Conservation (phyloP, 345 rosid species). For the Iberis pinnata region DNA sequence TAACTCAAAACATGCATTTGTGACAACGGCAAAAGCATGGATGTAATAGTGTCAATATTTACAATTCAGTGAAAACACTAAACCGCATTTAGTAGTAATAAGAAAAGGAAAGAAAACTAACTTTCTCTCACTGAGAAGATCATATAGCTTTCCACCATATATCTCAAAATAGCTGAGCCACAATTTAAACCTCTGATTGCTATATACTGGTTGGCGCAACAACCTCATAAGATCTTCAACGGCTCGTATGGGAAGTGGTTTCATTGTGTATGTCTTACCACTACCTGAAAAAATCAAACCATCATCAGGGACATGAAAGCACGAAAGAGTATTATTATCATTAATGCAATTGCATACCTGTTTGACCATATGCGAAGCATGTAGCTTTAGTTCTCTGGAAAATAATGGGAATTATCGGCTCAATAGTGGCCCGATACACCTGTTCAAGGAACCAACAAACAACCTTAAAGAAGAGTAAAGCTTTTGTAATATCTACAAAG, state of each 20-base stretch:
- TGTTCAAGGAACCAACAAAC: conserved; percentile 27
- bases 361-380: conserved; percentile 99
- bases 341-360: conserved; percentile 45
- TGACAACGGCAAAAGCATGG: conserved; percentile 6
- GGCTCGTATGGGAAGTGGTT: conserved; percentile 89
- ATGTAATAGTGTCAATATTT: background rate
- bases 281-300: conserved; percentile 54
- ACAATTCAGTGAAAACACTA: background rate
- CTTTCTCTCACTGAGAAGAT: conserved; percentile 94
- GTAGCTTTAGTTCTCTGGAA: conserved; percentile 98
- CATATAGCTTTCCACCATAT: conserved; percentile 95
- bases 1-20: conserved; percentile 5
- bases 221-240: conserved; percentile 78
- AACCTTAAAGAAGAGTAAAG: conserved; percentile 10
- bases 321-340: conserved; percentile 5
- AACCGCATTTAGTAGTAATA: background rate
- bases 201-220: conserved; percentile 84
- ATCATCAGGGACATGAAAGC: conserved; percentile 12
- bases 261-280: conserved; percentile 97
- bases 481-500: background rate
- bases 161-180: conserved; percentile 98
- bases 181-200: conserved; percentile 74
- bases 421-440: conserved; percentile 86
- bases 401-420: conserved; percentile 89
- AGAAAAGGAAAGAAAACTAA: conserved; percentile 33